phyloP scores from a whole-genome alignment of 352 stramenopile genomes.

The Phytophthora aleatoria region DNA sequence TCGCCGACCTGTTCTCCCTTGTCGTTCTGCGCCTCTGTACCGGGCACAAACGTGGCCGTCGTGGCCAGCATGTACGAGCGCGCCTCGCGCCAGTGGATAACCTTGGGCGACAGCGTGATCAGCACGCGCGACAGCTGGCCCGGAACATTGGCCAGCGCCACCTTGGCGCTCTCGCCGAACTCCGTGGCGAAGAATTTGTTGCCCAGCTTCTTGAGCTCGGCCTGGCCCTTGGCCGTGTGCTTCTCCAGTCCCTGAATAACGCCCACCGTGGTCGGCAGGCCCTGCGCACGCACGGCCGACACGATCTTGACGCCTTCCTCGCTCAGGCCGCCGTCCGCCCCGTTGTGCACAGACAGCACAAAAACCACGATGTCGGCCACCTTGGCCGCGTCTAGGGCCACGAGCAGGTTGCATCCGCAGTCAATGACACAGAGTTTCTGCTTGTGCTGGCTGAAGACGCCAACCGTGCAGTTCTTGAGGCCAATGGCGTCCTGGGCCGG shows the following conservation, averaged over 20 bases:
- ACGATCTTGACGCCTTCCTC: conserved; percentile 88
- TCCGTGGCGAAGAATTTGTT: conserved; percentile 91
- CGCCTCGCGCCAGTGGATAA: conserved; percentile 89
- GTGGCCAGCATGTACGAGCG: conserved; percentile 89
- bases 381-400: conserved; percentile 85
- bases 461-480: conserved; percentile 70
- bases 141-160: conserved; percentile 77
- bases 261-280: conserved; percentile 87
- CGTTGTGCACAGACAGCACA: conserved; percentile 74
- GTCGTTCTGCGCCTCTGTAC: conserved; percentile 43
- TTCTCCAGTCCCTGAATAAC: conserved; percentile 85
- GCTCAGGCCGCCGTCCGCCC: conserved; percentile 88
- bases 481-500: conserved; percentile 42
- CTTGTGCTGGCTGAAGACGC: conserved; percentile 84
- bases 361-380: conserved; percentile 87
- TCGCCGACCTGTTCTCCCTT: conserved; percentile 55
- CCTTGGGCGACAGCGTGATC: conserved; percentile 79
- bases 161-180: conserved; percentile 86
- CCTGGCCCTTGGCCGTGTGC: conserved; percentile 69
- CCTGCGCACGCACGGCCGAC: conserved; percentile 92
- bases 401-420: conserved; percentile 83
- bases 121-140: conserved; percentile 83
- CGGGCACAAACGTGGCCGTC: conserved; percentile 61
- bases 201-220: conserved; percentile 84
- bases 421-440: conserved; percentile 89